Conservation (phyloP, 495 filamentous ascomycete genomes). For the Neurospora africana region DNA sequence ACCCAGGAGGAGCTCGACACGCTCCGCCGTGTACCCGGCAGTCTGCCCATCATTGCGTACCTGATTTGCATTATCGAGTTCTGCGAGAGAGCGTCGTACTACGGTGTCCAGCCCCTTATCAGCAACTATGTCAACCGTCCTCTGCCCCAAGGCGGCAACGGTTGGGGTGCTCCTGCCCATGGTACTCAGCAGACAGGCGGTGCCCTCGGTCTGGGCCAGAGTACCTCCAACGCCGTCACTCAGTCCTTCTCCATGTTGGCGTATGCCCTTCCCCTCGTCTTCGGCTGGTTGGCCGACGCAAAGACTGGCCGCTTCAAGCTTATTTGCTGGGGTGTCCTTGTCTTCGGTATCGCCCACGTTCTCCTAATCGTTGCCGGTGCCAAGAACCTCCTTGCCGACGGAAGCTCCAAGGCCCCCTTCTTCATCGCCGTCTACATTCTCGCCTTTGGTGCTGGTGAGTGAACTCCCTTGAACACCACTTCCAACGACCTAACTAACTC, state of each 20-base stretch:
- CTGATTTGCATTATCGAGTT: constrained; percentile 50
- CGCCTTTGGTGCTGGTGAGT: constrained; percentile 56
- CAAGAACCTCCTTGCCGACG: constrained; percentile 45
- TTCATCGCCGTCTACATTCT: constrained; percentile 50
- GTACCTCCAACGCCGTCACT: constrained; percentile 47
- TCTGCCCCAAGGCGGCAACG: constrained; percentile 48
- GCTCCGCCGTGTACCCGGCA: constrained; percentile 47
- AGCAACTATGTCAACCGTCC: constrained; percentile 49
- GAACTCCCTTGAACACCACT: background rate
- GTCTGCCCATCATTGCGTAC: constrained; percentile 41
- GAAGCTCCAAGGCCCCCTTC: constrained; percentile 45
- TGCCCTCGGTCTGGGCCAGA: constrained; percentile 49
- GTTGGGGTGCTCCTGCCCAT: constrained; percentile 46
- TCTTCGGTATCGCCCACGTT: constrained; percentile 58
- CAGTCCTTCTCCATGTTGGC: constrained; percentile 52
- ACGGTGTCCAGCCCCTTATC: constrained; percentile 45
- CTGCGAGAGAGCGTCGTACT: constrained; percentile 51
- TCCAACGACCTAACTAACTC: background rate
- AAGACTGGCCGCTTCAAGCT: constrained; percentile 49
- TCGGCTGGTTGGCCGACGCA: constrained; percentile 47
- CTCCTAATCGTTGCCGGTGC: constrained; percentile 52
- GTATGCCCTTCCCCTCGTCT: constrained; percentile 48
- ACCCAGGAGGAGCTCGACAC: constrained; percentile 46
- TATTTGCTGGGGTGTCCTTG: constrained; percentile 49
- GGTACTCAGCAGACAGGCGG: constrained; percentile 46